A percentile compares a stretch with the other conserved stretches of the same genome.
These are phyloP conservation scores for Saturnispora diversa DNA, from an alignment of 805 yeast species.

Conservation along the genomic window DNA sequence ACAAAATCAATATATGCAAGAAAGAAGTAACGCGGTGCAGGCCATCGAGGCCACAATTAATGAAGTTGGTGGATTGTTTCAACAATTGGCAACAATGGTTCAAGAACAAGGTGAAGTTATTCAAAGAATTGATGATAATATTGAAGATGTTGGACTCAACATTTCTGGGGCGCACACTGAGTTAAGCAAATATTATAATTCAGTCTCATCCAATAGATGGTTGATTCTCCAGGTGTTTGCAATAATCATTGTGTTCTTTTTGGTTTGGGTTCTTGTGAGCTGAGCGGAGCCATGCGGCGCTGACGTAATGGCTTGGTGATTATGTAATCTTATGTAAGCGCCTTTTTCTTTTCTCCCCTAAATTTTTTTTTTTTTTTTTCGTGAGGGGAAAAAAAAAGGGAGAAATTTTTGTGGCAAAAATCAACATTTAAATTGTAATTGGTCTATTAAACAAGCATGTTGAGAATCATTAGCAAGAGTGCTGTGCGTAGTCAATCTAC, in stretches of 20 bases:
- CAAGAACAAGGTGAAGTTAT: constrained; percentile 95
- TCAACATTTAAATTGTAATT: neutral
- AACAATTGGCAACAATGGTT: constrained; percentile 94
- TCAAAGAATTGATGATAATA: constrained; percentile 90
- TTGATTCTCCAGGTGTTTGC: constrained; percentile 84
- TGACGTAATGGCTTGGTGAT: neutral
- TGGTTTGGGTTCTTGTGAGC: constrained; percentile 65
- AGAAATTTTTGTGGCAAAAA: neutral
- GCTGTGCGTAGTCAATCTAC: constrained; percentile 8
- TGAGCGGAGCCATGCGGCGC: neutral
- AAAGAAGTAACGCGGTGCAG: constrained; percentile 84
- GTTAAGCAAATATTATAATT: constrained; percentile 78
- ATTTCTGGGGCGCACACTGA: constrained; percentile 93
- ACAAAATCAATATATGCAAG: constrained; percentile 65
- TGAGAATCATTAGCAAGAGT: constrained; percentile 7
- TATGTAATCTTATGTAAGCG: neutral
- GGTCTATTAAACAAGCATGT: constrained; percentile 2
- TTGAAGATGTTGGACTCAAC: constrained; percentile 85
- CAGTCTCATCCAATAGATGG: constrained; percentile 88
- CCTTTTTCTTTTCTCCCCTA: neutral
- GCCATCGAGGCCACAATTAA: constrained; percentile 95
- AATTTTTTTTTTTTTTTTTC: neutral
- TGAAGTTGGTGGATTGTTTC: constrained; percentile 90
- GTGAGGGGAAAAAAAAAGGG: neutral
- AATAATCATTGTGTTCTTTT: constrained; percentile 65